Conservation (phyloP, 2,329 filamentous ascomycete species). For the Neofusicoccum laricinum region DNA sequence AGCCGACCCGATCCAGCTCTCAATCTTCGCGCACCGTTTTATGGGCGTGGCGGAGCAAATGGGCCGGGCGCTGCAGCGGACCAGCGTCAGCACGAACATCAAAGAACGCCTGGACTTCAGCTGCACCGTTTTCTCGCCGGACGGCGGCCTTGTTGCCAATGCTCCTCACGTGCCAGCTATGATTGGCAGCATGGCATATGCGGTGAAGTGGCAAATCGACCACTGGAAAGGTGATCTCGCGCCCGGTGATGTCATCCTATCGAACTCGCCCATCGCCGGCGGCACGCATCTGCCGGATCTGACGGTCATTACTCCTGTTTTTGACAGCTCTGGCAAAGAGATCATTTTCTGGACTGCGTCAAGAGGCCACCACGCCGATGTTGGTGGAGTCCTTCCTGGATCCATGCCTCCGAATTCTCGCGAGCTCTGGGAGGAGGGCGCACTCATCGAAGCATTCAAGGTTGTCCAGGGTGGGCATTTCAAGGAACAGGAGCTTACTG, state of each 20-base stretch:
- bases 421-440: conserved; percentile 46
- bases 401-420: conserved; percentile 44
- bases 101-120: conserved; percentile 46
- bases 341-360: conserved; percentile 41
- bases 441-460: conserved; percentile 30
- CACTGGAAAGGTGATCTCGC: conserved; percentile 32
- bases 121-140: conserved; percentile 43
- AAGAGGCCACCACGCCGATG: conserved; percentile 40
- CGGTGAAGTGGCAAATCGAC: conserved; percentile 39
- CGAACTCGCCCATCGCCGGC: conserved; percentile 41
- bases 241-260: conserved; percentile 41
- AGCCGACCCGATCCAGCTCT: conserved; percentile 52
- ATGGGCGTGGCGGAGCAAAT: conserved; percentile 61
- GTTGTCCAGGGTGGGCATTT: conserved; percentile 32
- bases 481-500: conserved; percentile 32
- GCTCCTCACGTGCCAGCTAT: conserved; percentile 44
- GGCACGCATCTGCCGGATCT: conserved; percentile 44
- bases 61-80: conserved; percentile 56
- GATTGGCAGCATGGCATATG: conserved; percentile 44
- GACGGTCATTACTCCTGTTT: conserved; percentile 43
- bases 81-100: conserved; percentile 51
- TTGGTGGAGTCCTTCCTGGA: conserved; percentile 39
- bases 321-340: conserved; percentile 23
- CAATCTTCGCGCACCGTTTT: conserved; percentile 56
- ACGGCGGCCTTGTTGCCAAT: conserved; percentile 41